Percentiles rank a stretch among this genome's conserved stretches.
Evolutionary conservation across 345 rosid genomes (phyloP).

Genomic region (Linum trigynum): DNA sequence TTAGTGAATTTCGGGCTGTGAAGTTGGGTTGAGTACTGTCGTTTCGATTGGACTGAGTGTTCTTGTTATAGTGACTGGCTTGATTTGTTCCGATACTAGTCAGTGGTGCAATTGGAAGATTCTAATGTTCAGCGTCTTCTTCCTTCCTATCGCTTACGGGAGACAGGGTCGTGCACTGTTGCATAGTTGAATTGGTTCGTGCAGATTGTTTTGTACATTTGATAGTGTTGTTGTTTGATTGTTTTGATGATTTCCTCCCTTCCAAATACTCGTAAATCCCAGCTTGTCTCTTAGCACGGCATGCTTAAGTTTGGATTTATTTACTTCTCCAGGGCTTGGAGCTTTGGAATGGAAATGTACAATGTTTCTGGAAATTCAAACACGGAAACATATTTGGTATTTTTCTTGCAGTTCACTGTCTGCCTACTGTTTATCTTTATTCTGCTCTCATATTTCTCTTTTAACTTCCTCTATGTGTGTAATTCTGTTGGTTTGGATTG

Average conservation of each 20-base stretch:
- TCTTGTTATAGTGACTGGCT: too few species aligned
- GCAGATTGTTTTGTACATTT: too few species aligned
- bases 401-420: background rate
- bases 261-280: background rate
- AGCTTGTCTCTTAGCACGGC: background rate
- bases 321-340: conserved; percentile 21
- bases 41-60: too few species aligned
- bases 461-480: background rate
- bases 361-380: conserved; percentile 25
- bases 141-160: background rate
- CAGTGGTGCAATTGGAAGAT: too few species aligned
- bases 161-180: background rate
- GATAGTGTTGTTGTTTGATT: background rate
- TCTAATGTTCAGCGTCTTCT: background rate
- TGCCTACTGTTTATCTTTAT: background rate
- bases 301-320: background rate
- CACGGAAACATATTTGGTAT: conserved; percentile 31
- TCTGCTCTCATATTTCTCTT: background rate
- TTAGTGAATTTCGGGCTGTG: too few species aligned
- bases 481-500: background rate
- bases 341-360: conserved; percentile 36
- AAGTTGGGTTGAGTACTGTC: too few species aligned
- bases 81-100: too few species aligned
- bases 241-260: background rate
- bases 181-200: background rate